Base-by-base conservation (phyloP, 768 basidiomycete species). In the Russula vinacea region DNA sequence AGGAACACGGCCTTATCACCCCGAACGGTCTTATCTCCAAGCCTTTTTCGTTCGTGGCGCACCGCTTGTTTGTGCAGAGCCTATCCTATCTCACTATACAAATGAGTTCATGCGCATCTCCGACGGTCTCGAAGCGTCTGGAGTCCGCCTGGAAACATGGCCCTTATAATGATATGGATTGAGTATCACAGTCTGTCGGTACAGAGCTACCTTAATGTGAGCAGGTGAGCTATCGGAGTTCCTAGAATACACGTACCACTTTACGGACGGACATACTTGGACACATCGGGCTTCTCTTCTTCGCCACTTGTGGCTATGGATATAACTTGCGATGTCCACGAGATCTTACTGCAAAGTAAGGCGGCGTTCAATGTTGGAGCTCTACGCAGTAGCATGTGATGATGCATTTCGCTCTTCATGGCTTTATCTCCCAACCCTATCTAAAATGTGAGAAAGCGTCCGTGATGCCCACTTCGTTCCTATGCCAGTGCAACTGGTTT, bases 71-170 rank as follows among this genome's bases (percentile, higher is more conserved):
- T 32, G 33, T 11, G 22, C 32, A 22, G 19, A 19, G 22, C 58
- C 58, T 59, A 50, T 58, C 19, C 40, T 26, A 50, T 17, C 49
- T 50, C 58, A 50, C 22, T 39, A 52, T 29, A 29, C 39, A 52
- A 32, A 32, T 22, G 35, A 60, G 26, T 40, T 33, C 59, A 35
- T 37, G 29, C 11, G 26, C 50, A 49, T 35, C 19, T 50, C 24
- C 58, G 11, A 26, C n/a, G 39, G 51, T 42, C 59, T 60, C 59
- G 59, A 52, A 60, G 47, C 33, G 9, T 50, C 49, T 50, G 16
- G 49, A 50, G 44, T n/a, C n/a, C 11, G 11, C 22, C 45, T 47
- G 22, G 45, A 47, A 22, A 45, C 3, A n/a, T 11, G 45, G 22
- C 5, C 45, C 10, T 47, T 11, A 5, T 11, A 47, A 47, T 47